Conservation (phyloP, 1,284 basidiomycete species). For the Porogramme epimiltina region DNA sequence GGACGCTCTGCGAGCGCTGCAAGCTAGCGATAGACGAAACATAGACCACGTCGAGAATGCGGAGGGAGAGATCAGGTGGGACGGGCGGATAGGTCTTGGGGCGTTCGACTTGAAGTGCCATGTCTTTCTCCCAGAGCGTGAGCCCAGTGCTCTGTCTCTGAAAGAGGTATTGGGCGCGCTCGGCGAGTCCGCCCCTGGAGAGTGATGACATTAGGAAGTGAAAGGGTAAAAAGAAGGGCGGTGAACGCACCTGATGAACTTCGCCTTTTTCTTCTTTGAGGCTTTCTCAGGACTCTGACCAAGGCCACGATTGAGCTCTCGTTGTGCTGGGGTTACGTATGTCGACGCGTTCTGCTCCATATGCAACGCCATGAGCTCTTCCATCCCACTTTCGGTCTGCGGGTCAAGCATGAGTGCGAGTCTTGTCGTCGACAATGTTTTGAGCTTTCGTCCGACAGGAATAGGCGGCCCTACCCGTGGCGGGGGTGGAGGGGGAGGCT, state of each 20-base stretch:
- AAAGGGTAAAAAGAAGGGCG: too few relatives aligned
- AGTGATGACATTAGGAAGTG: not conserved
- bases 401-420: conserved; percentile 45
- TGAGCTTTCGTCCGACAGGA: conserved; percentile 26
- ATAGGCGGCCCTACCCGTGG: conserved; percentile 4
- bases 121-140: conserved; percentile 51
- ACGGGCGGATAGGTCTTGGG: conserved; percentile 11
- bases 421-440: conserved; percentile 44
- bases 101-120: conserved; percentile 29
- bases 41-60: conserved; percentile 19
- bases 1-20: conserved; percentile 22
- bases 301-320: conserved; percentile 40
- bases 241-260: conserved; percentile 34
- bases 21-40: conserved; percentile 17
- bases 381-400: conserved; percentile 41
- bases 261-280: conserved; percentile 33
- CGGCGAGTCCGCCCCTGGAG: conserved; percentile 51
- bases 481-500: conserved; percentile 13
- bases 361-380: conserved; percentile 44
- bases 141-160: conserved; percentile 43
- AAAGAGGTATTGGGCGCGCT: conserved; percentile 43
- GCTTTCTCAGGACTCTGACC: conserved; percentile 47
- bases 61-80: conserved; percentile 26
- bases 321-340: conserved; percentile 35
- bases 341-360: conserved; percentile 37